Evolutionary conservation across 2,329 filamentous ascomycete genomes (phyloP).

Genomic region (Calonectria multiphialidica): DNA sequence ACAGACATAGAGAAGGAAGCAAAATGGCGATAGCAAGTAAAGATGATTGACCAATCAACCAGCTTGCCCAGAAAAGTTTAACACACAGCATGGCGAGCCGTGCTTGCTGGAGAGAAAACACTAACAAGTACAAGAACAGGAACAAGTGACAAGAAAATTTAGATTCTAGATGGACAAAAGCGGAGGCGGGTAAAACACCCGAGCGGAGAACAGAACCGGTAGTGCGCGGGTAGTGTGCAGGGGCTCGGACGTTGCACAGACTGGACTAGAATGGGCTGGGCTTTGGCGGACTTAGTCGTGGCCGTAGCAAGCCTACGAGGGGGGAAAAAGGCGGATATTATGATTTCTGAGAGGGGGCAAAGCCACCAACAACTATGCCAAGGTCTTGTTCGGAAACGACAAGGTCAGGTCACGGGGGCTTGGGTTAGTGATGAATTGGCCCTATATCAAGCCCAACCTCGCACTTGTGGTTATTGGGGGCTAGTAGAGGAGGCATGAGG

Average conservation of each 20-base stretch:
- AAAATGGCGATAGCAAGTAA: too few species aligned
- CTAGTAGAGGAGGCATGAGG: neutral
- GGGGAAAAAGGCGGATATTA: neutral
- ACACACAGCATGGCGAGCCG: neutral
- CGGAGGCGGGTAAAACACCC: conserved; percentile 21
- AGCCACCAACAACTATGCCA: neutral
- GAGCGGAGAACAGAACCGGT: neutral
- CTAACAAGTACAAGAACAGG: neutral
- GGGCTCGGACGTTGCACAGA: conserved; percentile 12
- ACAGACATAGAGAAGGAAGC: neutral
- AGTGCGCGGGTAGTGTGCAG: neutral
- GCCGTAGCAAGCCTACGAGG: neutral
- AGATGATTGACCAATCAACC: too few species aligned
- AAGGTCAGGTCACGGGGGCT: neutral
- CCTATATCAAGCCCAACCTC: too few species aligned
- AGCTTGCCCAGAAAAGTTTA: neutral
- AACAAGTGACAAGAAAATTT: neutral
- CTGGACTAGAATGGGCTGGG: neutral
- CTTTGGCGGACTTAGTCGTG: neutral
- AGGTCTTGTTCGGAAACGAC: neutral
- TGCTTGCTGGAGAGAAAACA: too few species aligned
- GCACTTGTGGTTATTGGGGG: neutral
- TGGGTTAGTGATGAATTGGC: neutral
- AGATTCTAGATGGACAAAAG: conserved; percentile 8
- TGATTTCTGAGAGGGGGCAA: neutral